Conservation (phyloP, 2,329 filamentous ascomycete genomes). For the Colletotrichum nymphaeae region DNA sequence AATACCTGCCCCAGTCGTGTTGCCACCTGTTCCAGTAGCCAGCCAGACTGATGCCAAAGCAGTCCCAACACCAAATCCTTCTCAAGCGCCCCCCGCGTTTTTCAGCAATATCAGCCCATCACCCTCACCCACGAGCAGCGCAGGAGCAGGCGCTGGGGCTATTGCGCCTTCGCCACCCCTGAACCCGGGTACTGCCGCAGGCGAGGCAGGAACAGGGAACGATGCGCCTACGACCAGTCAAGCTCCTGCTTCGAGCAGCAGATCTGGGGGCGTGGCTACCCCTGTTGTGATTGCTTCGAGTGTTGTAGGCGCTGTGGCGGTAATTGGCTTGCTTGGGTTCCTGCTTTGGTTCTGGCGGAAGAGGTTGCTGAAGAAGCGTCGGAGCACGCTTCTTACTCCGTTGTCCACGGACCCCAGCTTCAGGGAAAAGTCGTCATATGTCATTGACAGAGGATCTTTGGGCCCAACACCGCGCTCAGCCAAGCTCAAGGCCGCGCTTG, state of each 20-base stretch:
- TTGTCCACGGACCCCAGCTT: slow-evolving; percentile 49
- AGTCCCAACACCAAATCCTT: slow-evolving; percentile 34
- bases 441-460: slow-evolving; percentile 58
- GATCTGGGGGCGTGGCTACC: slow-evolving; percentile 42
- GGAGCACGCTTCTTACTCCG: slow-evolving; percentile 62
- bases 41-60: slow-evolving; percentile 51
- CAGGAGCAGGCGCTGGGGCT: neutral
- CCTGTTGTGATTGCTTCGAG: slow-evolving; percentile 62
- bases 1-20: slow-evolving; percentile 16
- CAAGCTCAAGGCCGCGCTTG: slow-evolving; percentile 53
- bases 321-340: slow-evolving; percentile 58
- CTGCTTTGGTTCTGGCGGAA: slow-evolving; percentile 64
- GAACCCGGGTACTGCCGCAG: slow-evolving; percentile 28
- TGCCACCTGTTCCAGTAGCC: slow-evolving; percentile 41
- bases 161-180: slow-evolving; percentile 10
- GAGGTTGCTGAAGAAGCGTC: slow-evolving; percentile 52
- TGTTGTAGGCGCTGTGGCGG: slow-evolving; percentile 60
- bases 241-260: slow-evolving; percentile 32
- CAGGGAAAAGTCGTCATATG: slow-evolving; percentile 46
- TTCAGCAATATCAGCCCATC: slow-evolving; percentile 22
- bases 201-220: slow-evolving; percentile 18
- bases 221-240: slow-evolving; percentile 15
- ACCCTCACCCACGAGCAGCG: slow-evolving; percentile 4
- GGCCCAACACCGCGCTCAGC: slow-evolving; percentile 59
- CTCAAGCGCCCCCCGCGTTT: slow-evolving; percentile 23